phyloP scores from a whole-genome alignment of 139 green algal genomes.

The Chlorella vulgaris region DNA sequence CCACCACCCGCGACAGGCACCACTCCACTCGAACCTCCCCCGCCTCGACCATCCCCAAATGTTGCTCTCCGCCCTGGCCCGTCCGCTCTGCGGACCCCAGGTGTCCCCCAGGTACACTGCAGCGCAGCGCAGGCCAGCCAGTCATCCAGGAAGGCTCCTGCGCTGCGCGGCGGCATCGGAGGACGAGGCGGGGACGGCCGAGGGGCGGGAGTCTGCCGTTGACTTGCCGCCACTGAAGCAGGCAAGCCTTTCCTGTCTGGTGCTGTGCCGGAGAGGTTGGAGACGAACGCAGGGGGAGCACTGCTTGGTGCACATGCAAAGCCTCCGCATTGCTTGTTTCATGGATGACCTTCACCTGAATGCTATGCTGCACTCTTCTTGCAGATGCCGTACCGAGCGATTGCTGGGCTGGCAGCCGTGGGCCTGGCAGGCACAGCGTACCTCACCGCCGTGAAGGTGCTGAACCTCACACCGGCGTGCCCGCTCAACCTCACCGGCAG shows the following conservation, averaged over 20 bases:
- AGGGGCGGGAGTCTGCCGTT: neutral
- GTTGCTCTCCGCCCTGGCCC: neutral
- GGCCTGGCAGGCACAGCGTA: conserved; percentile 83
- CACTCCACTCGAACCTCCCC: too few species aligned
- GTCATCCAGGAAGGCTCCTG: too few species aligned
- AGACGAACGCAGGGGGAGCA: neutral
- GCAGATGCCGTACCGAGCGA: conserved; percentile 33
- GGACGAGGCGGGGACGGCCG: neutral
- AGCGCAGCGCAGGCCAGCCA: neutral
- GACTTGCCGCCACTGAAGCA: conserved; percentile 9
- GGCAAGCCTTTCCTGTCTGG: neutral
- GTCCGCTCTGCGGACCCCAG: neutral
- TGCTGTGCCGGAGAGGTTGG: neutral
- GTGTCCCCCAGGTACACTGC: neutral
- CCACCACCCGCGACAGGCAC: too few species aligned
- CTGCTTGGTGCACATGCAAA: neutral
- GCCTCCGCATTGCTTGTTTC: neutral
- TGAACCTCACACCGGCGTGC: conserved; percentile 61
- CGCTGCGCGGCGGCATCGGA: neutral
- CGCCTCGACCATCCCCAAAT: too few species aligned
- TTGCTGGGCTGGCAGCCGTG: conserved; percentile 52
- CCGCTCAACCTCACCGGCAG: too few species aligned
- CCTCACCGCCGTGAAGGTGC: conserved; percentile 78
- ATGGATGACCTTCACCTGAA: neutral
- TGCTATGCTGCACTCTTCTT: neutral